These are phyloP conservation scores for Coemansia pectinata DNA, from an alignment of 192 early-diverging fungal species.

Conservation along the genomic window DNA sequence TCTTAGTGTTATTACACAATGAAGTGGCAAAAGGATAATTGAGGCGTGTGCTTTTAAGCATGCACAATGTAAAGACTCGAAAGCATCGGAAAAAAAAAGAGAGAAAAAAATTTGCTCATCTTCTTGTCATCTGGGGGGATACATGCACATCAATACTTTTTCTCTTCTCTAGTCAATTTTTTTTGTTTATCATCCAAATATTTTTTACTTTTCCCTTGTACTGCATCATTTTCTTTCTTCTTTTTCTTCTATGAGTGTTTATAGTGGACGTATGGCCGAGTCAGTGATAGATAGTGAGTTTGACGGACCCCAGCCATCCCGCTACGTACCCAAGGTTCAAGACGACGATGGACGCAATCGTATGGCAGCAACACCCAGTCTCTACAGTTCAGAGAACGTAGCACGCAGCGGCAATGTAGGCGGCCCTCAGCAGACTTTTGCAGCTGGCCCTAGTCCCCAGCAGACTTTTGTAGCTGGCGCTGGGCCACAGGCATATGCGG, in stretches of 20 bases:
- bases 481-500: slow-evolving; percentile 6
- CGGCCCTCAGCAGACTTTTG: neutral
- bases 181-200: neutral
- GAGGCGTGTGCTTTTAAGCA: neutral
- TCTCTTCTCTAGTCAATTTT: slow-evolving; percentile 11
- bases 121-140: neutral
- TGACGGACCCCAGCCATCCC: slow-evolving; percentile 21
- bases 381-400: neutral
- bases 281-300: slow-evolving; percentile 5
- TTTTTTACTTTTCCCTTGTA: neutral
- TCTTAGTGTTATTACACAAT: neutral
- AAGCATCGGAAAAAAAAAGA: neutral
- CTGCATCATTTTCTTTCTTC: neutral
- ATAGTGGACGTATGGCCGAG: neutral
- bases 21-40: neutral
- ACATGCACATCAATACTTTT: slow-evolving; percentile 11
- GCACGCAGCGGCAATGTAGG: neutral
- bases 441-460: slow-evolving; percentile 6
- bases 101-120: slow-evolving; percentile 4
- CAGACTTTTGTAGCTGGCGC: neutral
- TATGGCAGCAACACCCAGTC: neutral
- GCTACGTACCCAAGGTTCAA: neutral
- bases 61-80: neutral
- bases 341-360: neutral
- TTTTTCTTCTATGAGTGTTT: neutral